Evolutionary conservation across 164 flowering plant genomes (phyloP).

Genomic region (Tetrastigma voinierianum): DNA sequence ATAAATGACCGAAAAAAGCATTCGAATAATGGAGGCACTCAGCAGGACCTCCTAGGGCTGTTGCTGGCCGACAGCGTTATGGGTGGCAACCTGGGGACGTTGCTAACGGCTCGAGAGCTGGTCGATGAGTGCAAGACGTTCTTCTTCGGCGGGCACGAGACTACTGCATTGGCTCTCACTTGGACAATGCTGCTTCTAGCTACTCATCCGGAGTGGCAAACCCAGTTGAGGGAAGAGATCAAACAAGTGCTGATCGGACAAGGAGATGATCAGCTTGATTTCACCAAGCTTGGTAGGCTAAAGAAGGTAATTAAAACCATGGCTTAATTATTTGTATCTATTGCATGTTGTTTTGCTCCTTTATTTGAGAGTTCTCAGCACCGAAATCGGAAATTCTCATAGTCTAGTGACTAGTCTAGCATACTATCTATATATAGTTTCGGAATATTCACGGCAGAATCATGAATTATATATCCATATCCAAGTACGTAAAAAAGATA

Average conservation of each 20-base stretch:
- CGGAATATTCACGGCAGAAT: too few species aligned
- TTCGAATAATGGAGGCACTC: slow-evolving; percentile 6
- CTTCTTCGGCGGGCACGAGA: slow-evolving; percentile 92
- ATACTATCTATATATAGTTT: too few species aligned
- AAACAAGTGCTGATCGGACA: slow-evolving; percentile 57
- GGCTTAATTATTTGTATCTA: too few species aligned
- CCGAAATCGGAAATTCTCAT: too few species aligned
- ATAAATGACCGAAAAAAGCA: slow-evolving; percentile 38
- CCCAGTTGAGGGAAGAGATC: slow-evolving; percentile 68
- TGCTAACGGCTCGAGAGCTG: slow-evolving; percentile 42
- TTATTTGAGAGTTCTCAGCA: too few species aligned
- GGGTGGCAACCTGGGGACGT: slow-evolving; percentile 26
- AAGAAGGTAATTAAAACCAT: slow-evolving; percentile 83
- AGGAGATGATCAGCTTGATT: slow-evolving; percentile 50
- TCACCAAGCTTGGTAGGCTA: too few species aligned
- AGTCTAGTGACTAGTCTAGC: too few species aligned
- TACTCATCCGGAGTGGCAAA: slow-evolving; percentile 69
- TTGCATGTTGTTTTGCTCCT: background rate
- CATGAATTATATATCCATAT: too few species aligned
- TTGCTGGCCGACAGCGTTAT: slow-evolving; percentile 34
- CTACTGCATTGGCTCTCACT: too few species aligned
- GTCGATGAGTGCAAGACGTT: slow-evolving; percentile 96
- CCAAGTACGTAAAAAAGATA: too few species aligned
- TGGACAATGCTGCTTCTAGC: slow-evolving; percentile 80
- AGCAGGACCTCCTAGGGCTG: slow-evolving; percentile 58